Percentiles rank a stretch among this genome's conserved stretches.
Conservation (phyloP, 352 stramenopile species). For the Phytophthora pisi region DNA sequence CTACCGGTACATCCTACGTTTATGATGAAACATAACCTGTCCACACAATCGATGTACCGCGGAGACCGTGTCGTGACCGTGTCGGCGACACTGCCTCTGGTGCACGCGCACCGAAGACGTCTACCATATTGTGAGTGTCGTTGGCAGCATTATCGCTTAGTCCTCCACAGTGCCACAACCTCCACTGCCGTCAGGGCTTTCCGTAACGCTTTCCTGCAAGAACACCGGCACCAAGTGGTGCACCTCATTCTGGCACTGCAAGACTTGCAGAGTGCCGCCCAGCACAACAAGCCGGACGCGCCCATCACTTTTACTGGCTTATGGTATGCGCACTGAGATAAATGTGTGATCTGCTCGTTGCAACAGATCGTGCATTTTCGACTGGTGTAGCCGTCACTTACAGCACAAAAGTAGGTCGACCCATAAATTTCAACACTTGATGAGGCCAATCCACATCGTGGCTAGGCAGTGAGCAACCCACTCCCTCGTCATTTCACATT, state of each 20-base stretch:
- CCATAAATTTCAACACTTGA: not conserved
- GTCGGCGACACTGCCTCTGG: not conserved
- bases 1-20: not conserved
- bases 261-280: not conserved
- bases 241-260: not conserved
- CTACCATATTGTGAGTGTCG: not conserved
- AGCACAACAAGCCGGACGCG: not conserved
- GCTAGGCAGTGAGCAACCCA: not conserved
- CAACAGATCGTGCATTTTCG: not conserved
- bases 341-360: not conserved
- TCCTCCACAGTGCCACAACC: not conserved
- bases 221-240: not conserved
- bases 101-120: not conserved
- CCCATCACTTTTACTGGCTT: not conserved
- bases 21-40: not conserved
- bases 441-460: not conserved
- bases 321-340: not conserved
- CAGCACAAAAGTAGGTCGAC: not conserved
- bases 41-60: not conserved
- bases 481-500: not conserved
- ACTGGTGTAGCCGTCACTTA: not conserved
- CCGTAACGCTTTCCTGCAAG: not conserved
- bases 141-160: not conserved
- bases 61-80: too few species aligned
- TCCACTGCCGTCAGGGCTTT: not conserved